Evolutionary conservation across 164 flowering plant genomes (phyloP), one percentile per base, ranked within the genome.

Genomic region (Aristolochia californica): DNA sequence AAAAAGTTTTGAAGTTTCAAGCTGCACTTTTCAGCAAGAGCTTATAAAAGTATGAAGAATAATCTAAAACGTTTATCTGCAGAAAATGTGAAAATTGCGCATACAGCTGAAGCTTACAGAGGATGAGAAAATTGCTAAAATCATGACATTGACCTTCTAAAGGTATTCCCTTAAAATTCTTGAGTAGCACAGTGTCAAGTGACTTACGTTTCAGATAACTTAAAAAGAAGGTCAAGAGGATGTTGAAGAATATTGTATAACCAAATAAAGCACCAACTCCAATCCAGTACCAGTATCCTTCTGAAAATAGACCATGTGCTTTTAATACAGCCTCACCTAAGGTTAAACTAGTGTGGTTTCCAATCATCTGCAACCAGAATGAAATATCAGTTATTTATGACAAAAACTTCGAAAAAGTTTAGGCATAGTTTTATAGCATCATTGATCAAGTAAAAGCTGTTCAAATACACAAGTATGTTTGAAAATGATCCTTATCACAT

Each of bases 201-300:
- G 45, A 30, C 99, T 88, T 79, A 94, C 99, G 97, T 23, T 90
- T 80, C 53, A 94, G 87, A 67, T 74, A 78, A 17, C 88, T 66
- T 45, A 93, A 77, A 75, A 74, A 84, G 55, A 93, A 16, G 15
- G 95, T 83, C 60, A 87, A 80, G 38, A 93, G 81, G 43, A 74
- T 13, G 62, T 93, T 93, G 72, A 93, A 87, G 22, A 89, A 45
- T 66, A 80, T 45, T 34, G 83, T 72, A 56, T 87, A 93, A 72
- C 97, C 96, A 62, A 80, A 65, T 80, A 93, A 65, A 48, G 90
- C 97, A 68, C 87, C 96, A 70, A 82, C 72, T 45, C 99, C 99
- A 75, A 93, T 89, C 97, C 97, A 93, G 71, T 89, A 90, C 99
- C 99, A 89, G 66, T 87, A 85, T 68, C 74, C 71, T 67, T 87